Evolutionary conservation across 1,139 yeast genomes (phyloP).

Genomic region (Nakaseomyces glabratus): DNA sequence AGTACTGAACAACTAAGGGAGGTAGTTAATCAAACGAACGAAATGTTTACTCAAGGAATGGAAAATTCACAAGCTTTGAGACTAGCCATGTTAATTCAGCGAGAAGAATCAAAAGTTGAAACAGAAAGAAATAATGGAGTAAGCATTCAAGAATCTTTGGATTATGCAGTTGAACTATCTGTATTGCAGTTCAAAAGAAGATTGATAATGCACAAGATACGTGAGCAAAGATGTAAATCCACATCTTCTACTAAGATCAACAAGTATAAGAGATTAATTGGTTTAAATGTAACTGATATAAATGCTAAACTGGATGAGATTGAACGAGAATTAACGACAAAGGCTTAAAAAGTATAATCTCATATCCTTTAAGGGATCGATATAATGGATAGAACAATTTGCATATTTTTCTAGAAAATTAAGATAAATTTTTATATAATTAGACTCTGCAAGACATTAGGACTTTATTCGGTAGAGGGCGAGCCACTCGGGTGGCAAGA

Average conservation of each 20-base stretch:
- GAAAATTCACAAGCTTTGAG: slow-evolving; percentile 53
- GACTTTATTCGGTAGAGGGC: too few relatives aligned
- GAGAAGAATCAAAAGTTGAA: slow-evolving; percentile 15
- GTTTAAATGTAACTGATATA: slow-evolving; percentile 67
- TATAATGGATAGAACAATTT: too few relatives aligned
- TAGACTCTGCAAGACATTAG: too few relatives aligned
- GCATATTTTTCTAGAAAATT: too few relatives aligned
- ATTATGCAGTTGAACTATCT: slow-evolving; percentile 41
- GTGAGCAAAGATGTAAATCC: slow-evolving; percentile 32
- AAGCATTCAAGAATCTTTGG: slow-evolving; percentile 12
- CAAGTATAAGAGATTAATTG: slow-evolving; percentile 74
- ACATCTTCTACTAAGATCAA: slow-evolving; percentile 46
- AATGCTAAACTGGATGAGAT: slow-evolving; percentile 62
- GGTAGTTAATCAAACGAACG: slow-evolving; percentile 3
- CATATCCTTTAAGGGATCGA: too few relatives aligned
- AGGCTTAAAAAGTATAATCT: slow-evolving; percentile 8
- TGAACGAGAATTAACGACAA: slow-evolving; percentile 31
- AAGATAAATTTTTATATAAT: too few relatives aligned
- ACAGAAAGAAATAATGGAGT: not conserved
- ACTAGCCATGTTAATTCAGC: slow-evolving; percentile 47
- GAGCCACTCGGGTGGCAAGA: too few relatives aligned
- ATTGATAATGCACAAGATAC: slow-evolving; percentile 36
- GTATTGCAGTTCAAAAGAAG: slow-evolving; percentile 46
- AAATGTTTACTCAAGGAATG: slow-evolving; percentile 8
- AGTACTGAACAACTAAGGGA: slow-evolving; percentile 3